Base-by-base conservation (phyloP, 2,329 filamentous ascomycete genomes). In the Neoascochyta sp. region DNA sequence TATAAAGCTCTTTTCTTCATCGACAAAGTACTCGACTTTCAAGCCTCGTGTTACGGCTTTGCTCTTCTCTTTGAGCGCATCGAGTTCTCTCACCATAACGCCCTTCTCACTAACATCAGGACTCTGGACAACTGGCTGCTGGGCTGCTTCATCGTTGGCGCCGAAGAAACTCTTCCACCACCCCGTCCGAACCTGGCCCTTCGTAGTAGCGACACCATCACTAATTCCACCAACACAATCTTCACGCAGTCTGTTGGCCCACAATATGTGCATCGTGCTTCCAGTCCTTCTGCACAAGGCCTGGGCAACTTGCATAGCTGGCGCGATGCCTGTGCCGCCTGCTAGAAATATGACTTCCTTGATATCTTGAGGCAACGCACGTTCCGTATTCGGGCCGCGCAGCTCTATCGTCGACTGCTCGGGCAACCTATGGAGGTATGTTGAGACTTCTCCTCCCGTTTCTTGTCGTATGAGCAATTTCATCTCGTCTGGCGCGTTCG, bases 281-380 rank as follows among this genome's bases (percentile, higher is more conserved):
- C 66, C 54, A 44, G 60, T 42, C 12, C 58, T 45, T 37, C 71
- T 62, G 4, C 80, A 64, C 8, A 90, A 62, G 1, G 77, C 76
- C 39, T 80, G 67, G 2, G 81, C 85, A 22, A 83, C 76, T 64
- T 96, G 90, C 60, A 96, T 65, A 6, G 89, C 92, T 0, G 90
- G 86, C 10, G 87, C 88, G 48, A 98, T 84, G 1, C 92, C 90
- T 0, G 92, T 98, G 0, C 92, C 92, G 2, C 89, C 92, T 1
- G 89, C 92, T 13, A 96, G 67, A 53, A 96, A 95, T 2, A 95
- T 69, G 3, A 95, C 71, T 36, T 75, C 68, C 27, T 66, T 61
- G 15, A 76, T 69, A 33, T 73, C 62, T 12, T 54, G 53, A 4
- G 76, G 73, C 5, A 83, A 60, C 13, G 68, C 62, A 40, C 81